These are phyloP conservation scores for Penicillium goetzii DNA, from an alignment of 495 filamentous ascomycete genomes.

Conservation along the genomic window DNA sequence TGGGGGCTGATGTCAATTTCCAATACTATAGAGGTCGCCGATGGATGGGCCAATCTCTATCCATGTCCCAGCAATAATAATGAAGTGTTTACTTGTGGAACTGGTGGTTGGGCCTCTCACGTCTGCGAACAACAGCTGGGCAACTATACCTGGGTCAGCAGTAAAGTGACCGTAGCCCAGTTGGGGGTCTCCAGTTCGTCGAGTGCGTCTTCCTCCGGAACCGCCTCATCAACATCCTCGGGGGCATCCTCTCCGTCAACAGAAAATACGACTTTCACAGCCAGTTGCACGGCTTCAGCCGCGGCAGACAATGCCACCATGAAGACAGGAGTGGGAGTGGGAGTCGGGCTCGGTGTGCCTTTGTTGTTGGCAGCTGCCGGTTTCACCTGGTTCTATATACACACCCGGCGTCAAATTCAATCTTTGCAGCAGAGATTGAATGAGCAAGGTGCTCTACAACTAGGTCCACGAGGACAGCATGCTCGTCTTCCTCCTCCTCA, in stretches of 20 bases:
- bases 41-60: conserved; percentile 1
- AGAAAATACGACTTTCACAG: background rate
- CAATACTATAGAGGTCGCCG: background rate
- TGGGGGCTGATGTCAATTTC: background rate
- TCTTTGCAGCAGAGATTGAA: background rate
- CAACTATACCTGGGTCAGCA: background rate
- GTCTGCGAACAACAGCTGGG: background rate
- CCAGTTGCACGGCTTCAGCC: background rate
- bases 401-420: background rate
- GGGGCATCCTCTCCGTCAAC: background rate
- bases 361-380: background rate
- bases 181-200: background rate
- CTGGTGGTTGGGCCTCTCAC: background rate
- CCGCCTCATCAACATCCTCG: background rate
- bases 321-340: background rate
- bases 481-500: background rate
- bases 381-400: background rate
- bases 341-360: background rate
- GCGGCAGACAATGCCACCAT: background rate
- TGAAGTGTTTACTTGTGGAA: background rate
- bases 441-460: background rate
- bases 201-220: background rate
- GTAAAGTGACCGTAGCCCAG: background rate
- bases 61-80: conserved; percentile 4
- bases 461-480: background rate